A percentile compares a stretch with the other conserved stretches of the same genome.
Evolutionary conservation across 1,139 yeast species (phyloP).

Genomic region (Sugiyamaella pinicola): DNA sequence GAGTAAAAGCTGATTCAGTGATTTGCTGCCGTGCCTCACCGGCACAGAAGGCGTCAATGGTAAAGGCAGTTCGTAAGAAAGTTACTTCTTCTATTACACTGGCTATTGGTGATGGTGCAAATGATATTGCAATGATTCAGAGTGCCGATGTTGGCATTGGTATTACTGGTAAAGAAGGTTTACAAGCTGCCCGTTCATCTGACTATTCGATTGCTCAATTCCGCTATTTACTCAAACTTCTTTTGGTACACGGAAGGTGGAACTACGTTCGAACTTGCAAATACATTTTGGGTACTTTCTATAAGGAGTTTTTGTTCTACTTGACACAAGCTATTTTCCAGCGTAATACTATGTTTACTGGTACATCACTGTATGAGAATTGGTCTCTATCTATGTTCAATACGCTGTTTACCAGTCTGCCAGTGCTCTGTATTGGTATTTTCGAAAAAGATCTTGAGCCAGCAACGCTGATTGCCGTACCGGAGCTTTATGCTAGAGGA

Average conservation of each 20-base stretch:
- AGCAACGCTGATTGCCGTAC: slow-evolving; percentile 85
- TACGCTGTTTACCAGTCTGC: slow-evolving; percentile 89
- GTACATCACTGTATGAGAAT: slow-evolving; percentile 88
- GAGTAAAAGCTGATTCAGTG: slow-evolving; percentile 86
- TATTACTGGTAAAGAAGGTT: slow-evolving; percentile 93
- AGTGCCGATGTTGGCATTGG: slow-evolving; percentile 98
- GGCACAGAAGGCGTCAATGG: slow-evolving; percentile 92
- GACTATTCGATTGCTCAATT: slow-evolving; percentile 97
- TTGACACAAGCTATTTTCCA: slow-evolving; percentile 88
- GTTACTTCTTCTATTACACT: slow-evolving; percentile 73
- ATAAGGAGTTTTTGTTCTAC: slow-evolving; percentile 89
- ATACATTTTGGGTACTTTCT: slow-evolving; percentile 90
- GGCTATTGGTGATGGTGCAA: slow-evolving; percentile 99
- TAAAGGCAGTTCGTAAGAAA: slow-evolving; percentile 67
- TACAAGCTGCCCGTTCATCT: slow-evolving; percentile 93
- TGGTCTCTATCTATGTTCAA: slow-evolving; percentile 98
- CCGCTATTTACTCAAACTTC: slow-evolving; percentile 73
- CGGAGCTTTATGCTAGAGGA: slow-evolving; percentile 83
- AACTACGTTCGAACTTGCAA: slow-evolving; percentile 90
- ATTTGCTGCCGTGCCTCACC: slow-evolving; percentile 97
- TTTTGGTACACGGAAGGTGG: slow-evolving; percentile 94
- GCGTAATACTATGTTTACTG: slow-evolving; percentile 84
- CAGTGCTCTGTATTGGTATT: slow-evolving; percentile 93
- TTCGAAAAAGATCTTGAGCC: slow-evolving; percentile 90
- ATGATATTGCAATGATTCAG: slow-evolving; percentile 98